Conservation (phyloP, 805 yeast species). For the Pichia kluyveri region DNA sequence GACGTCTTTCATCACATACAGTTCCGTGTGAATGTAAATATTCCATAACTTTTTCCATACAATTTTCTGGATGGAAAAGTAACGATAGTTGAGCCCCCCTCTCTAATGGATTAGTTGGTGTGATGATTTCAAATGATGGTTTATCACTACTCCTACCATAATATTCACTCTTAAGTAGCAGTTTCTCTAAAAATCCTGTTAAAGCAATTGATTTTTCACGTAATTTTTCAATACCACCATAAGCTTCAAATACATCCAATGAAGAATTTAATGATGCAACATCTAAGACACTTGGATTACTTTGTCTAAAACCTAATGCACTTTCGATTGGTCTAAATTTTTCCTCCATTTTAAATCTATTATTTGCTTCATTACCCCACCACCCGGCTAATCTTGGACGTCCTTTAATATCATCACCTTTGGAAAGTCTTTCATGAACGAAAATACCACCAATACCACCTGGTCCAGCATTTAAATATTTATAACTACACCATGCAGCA, state of each 20-base stretch:
- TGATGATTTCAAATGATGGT: slow-evolving; percentile 56
- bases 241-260: slow-evolving; percentile 45
- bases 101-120: slow-evolving; percentile 50
- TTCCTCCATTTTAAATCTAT: slow-evolving; percentile 74
- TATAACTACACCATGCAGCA: slow-evolving; percentile 93
- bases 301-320: slow-evolving; percentile 82
- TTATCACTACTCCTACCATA: slow-evolving; percentile 25
- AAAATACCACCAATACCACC: slow-evolving; percentile 87
- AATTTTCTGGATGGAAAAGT: slow-evolving; percentile 45
- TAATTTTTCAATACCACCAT: slow-evolving; percentile 56
- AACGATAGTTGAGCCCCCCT: slow-evolving; percentile 82
- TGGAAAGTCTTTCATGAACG: slow-evolving; percentile 44
- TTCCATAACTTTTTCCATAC: slow-evolving; percentile 54
- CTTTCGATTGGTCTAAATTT: slow-evolving; percentile 72
- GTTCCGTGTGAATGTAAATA: slow-evolving; percentile 49
- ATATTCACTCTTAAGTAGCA: slow-evolving; percentile 37
- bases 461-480: slow-evolving; percentile 86
- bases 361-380: slow-evolving; percentile 83
- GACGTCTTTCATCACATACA: slow-evolving; percentile 82
- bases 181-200: slow-evolving; percentile 46
- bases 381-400: slow-evolving; percentile 83
- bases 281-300: slow-evolving; percentile 84
- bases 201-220: slow-evolving; percentile 47
- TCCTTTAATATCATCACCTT: slow-evolving; percentile 25
- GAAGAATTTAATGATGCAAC: slow-evolving; percentile 66